Base-by-base conservation (phyloP, 495 filamentous ascomycete genomes). In the Lophiotrema nucula region DNA sequence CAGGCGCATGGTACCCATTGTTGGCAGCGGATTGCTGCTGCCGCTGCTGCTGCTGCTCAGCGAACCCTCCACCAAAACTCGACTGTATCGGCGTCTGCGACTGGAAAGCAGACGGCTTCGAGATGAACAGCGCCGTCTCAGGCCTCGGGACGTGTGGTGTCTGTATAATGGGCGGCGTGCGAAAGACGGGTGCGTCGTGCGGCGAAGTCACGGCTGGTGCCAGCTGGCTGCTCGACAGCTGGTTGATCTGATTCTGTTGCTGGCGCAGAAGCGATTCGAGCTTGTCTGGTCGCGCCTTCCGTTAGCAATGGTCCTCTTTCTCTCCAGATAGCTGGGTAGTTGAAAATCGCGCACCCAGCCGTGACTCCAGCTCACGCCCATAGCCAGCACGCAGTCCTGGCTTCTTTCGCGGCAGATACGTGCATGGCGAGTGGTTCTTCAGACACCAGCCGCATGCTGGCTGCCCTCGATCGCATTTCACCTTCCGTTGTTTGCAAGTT, bases 401-500 rank as follows among this genome's bases (percentile, higher is more conserved):
- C 70, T 92, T 92, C 74, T 90, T 92, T 18, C 89, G 80, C 66
- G 89, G 88, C 67, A 85, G 89, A 72, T 93, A 93, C 69, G 91
- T 87, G 73, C 89, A 93, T 23, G 75, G 35, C 38, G 88, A 85
- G 4, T 80, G 80, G 70, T 95, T 95, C 52, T 88, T 83, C 62
- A 77, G 78, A 67, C 90, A 96, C 90, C 90, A 95, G 41, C 90
- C 90, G 71, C 90, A 96, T 54, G 83, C 84, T 8, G 90, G 90
- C 54, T 91, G 88, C 10, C 84, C 81, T 61, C 67, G 58, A 61
- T 64, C 35, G 70, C 77, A 55, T 60, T 69, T 72, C 64, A 87
- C 57, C 74, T 93, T 93, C 67, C 89, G 79, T 70, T 88, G 84
- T 70, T 92, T 93, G 75, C 88, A 92, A 35, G 88, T 75, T 68